phyloP scores from a whole-genome alignment of 306 rosid genomes.

The Trichosanthes truncata region DNA sequence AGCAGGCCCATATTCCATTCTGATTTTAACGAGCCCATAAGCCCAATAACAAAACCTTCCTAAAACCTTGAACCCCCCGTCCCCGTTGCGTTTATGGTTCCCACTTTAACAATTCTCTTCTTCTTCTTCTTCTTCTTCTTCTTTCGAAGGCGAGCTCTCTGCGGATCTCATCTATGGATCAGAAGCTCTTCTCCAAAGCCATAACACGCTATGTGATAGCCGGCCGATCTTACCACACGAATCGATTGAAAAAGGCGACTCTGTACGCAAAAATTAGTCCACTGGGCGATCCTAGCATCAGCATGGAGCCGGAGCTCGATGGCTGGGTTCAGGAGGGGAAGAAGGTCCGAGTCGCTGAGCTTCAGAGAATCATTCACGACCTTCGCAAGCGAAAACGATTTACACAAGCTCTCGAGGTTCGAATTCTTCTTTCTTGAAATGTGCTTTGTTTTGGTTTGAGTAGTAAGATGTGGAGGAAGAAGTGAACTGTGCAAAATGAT shows the following conservation, averaged over 20 bases:
- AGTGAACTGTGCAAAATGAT: neutral
- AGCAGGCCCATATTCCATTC: neutral
- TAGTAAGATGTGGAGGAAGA: neutral
- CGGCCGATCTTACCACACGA: conserved; percentile 53
- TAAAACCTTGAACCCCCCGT: neutral
- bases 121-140: neutral
- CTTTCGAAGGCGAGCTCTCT: neutral
- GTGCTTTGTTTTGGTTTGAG: neutral
- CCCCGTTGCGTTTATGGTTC: neutral
- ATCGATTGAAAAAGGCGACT: conserved; percentile 36
- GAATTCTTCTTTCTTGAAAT: neutral
- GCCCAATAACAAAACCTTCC: conserved; percentile 1
- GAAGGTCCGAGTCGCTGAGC: conserved; percentile 53
- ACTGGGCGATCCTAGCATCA: conserved; percentile 39
- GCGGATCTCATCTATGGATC: conserved; percentile 29
- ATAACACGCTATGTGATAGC: conserved; percentile 17
- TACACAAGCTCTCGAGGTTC: conserved; percentile 67
- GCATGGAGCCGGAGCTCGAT: conserved; percentile 51
- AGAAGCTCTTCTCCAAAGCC: conserved; percentile 29
- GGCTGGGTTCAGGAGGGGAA: conserved; percentile 68
- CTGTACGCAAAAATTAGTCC: conserved; percentile 66
- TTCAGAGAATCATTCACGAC: conserved; percentile 69
- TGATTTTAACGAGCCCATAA: neutral
- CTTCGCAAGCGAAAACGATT: conserved; percentile 74
- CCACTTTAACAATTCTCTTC: neutral